Conservation (phyloP, 2,329 filamentous ascomycete genomes). For the Cadophora malorum region DNA sequence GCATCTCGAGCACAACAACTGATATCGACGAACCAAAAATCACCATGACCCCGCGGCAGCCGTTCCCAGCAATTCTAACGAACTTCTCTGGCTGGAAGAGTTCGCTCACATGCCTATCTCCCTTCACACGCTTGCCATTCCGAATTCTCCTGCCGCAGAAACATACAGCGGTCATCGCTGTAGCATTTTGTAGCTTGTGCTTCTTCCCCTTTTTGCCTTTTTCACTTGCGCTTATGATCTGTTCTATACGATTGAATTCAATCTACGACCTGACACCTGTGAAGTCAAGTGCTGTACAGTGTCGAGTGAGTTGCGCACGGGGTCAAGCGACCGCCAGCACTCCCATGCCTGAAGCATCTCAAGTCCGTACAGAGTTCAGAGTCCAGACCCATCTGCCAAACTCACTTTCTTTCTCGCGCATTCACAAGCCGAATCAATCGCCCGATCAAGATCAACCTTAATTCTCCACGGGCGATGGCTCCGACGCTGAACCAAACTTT, state of each 20-base stretch:
- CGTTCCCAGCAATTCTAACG: background rate
- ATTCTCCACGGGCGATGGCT: conserved; percentile 13
- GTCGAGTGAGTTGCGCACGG: background rate
- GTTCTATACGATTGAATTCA: background rate
- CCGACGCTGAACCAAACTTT: background rate
- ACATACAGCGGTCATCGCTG: background rate
- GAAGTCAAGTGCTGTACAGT: background rate
- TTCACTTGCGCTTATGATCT: background rate
- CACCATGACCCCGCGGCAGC: background rate
- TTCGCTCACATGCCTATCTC: conserved; percentile 1
- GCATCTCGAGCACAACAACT: background rate
- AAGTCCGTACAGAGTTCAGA: background rate
- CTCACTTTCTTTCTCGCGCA: background rate
- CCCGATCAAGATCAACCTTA: background rate
- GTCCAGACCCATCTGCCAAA: background rate
- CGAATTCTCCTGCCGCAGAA: background rate
- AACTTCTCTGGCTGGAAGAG: background rate
- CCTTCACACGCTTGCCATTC: background rate
- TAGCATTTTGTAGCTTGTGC: background rate
- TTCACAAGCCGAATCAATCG: background rate
- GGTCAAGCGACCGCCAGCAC: background rate
- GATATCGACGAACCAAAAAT: background rate
- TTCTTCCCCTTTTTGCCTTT: background rate
- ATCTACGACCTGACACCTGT: background rate
- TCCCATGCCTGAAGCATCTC: background rate